A percentile compares a stretch with the other conserved stretches of the same genome.
These are phyloP conservation scores for Gloeopeniophorella convolvens DNA, from an alignment of 768 basidiomycete species.

Conservation along the genomic window DNA sequence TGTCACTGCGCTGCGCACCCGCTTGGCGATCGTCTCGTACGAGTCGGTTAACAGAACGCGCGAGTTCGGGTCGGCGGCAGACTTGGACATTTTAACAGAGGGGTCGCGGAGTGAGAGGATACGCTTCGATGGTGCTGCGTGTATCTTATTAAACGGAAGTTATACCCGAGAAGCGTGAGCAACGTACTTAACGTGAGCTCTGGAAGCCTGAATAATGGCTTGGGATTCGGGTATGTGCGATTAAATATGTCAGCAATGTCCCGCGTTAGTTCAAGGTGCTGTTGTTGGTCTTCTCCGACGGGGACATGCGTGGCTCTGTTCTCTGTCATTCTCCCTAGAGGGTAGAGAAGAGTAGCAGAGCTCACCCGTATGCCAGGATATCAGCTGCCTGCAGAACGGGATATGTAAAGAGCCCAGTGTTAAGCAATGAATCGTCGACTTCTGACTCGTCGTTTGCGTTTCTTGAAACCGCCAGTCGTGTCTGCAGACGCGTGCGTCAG, in stretches of 20 bases:
- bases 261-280: conserved; percentile 85
- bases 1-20: conserved; percentile 78
- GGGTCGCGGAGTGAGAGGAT: conserved; percentile 86
- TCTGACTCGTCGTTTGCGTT: conserved; percentile 72
- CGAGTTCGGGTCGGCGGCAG: conserved; percentile 67
- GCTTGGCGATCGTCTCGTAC: conserved; percentile 49
- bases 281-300: conserved; percentile 93
- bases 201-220: conserved; percentile 65
- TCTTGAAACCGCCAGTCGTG: conserved; percentile 64
- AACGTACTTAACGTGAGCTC: conserved; percentile 65
- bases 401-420: conserved; percentile 85
- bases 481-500: conserved; percentile 36
- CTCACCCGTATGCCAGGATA: conserved; percentile 77
- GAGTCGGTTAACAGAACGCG: conserved; percentile 85
- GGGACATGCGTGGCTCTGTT: conserved; percentile 88
- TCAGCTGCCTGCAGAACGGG: conserved; percentile 93
- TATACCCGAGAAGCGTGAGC: no score
- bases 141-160: background rate
- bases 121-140: conserved; percentile 67
- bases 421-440: conserved; percentile 74
- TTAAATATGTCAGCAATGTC: conserved; percentile 85
- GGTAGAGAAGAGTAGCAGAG: background rate
- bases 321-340: no score
- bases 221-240: conserved; percentile 43
- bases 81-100: conserved; percentile 92